Evolutionary conservation across 345 rosid species (phyloP), one percentile per base, ranked within the genome.

Genomic region (Sisymbrium altissimum): DNA sequence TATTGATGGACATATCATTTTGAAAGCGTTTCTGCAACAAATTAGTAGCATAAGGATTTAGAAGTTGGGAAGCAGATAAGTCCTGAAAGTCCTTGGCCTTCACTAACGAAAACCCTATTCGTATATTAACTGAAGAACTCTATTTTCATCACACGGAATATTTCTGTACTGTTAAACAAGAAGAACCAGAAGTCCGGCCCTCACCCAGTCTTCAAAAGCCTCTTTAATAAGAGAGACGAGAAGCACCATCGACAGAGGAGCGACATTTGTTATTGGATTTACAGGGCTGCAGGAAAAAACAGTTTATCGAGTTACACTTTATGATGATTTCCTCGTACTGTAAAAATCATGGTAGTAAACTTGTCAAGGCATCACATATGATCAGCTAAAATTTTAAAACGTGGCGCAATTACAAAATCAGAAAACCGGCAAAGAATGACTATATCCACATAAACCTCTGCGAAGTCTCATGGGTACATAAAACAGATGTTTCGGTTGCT

Each of bases 121-220:
- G 1, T 36, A 19, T 57, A 64, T 43, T 40, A 33, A 73, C 48
- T 64, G 23, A 30, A 11, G 45, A 64, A 41, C 13, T 52, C 38
- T 56, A 19, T 3, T 32, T 32, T 13, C 45, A 56, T 43, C 62
- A 9, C 44, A 44, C 48, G 69, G 57, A 38, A 49, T 30, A 64
- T 63, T 18, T 69, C 27, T 27, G 23, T 41, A 38, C 35, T 40
- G 63, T 49, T 13, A 73, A 63, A 60, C 9, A 70, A 23, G 25
- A 57, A 57, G 58, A 35, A 68, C 49, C 14, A 4, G 69, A 49
- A 17, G 38, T 45, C 71, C 30, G 79, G 30, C 70, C 81, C 92
- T 84, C 78, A 92, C 95, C 95, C 93, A 88, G 79, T 90, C 98
- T 83, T 93, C 98, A 82, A 87, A 93, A 59, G 97, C 98, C 82